Percentiles rank a stretch among this genome's conserved stretches.
These are phyloP conservation scores for Entomortierella beljakovae DNA, from an alignment of 192 early-diverging fungal genomes.

Conservation along the genomic window DNA sequence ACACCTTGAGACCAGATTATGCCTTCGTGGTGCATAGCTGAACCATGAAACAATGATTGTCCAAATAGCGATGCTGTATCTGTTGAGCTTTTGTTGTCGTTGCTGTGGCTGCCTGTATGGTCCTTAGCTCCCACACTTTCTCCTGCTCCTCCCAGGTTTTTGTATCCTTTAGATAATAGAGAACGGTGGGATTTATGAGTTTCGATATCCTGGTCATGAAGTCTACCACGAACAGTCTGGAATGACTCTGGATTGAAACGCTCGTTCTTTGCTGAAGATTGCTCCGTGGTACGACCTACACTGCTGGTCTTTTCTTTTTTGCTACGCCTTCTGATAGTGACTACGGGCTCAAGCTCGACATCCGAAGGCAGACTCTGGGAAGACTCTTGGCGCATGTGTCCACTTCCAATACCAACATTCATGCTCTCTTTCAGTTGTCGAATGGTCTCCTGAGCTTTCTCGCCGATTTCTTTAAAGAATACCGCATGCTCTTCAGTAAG, in stretches of 20 bases:
- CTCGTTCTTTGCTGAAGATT: not conserved
- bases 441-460: constrained; percentile 3
- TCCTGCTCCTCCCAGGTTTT: not conserved
- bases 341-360: constrained; percentile 22
- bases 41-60: not conserved
- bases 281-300: not conserved
- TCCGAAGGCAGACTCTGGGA: not conserved
- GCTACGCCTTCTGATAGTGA: not conserved
- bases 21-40: too few species aligned
- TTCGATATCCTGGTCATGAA: not conserved
- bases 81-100: not conserved
- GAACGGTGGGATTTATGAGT: not conserved
- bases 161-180: not conserved
- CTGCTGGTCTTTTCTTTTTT: not conserved
- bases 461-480: constrained; percentile 3
- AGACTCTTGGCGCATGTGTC: not conserved
- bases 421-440: not conserved
- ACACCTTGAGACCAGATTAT: constrained; percentile 38
- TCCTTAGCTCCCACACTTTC: too few species aligned
- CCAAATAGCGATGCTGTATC: not conserved
- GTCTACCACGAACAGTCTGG: constrained; percentile 35
- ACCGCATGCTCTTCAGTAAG: not conserved
- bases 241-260: constrained; percentile 13
- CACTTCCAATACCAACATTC: not conserved
- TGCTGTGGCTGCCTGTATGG: not conserved